Evolutionary conservation across 257 asterid species (phyloP).

Genomic region (Coffea eugenioides): DNA sequence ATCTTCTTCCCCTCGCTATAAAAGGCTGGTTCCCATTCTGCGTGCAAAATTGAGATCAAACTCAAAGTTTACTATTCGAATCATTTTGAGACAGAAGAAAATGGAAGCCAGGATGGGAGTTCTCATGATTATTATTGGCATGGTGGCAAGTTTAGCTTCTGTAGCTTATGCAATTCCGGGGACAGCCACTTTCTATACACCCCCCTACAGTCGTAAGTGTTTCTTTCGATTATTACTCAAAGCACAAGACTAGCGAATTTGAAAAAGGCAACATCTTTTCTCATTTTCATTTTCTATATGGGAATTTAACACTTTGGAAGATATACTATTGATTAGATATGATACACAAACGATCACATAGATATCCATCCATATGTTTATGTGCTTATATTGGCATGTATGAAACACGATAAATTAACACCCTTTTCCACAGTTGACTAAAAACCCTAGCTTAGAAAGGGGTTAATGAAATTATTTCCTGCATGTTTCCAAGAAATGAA

Average conservation of each 20-base stretch:
- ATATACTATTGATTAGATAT: too few relatives aligned
- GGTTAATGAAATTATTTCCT: too few relatives aligned
- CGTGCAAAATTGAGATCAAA: background rate
- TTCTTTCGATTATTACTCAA: background rate
- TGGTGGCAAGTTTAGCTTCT: slow-evolving; percentile 3
- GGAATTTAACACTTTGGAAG: too few relatives aligned
- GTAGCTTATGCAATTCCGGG: slow-evolving; percentile 29
- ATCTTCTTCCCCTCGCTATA: background rate
- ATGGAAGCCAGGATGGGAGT: background rate
- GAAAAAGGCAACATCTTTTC: too few relatives aligned
- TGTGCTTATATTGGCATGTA: too few relatives aligned
- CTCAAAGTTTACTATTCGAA: background rate
- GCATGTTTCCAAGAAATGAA: too few relatives aligned
- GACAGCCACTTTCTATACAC: slow-evolving; percentile 52
- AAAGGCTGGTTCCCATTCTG: background rate
- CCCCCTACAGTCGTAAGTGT: slow-evolving; percentile 58
- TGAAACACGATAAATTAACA: too few relatives aligned
- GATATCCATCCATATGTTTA: too few relatives aligned
- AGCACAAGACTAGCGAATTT: too few relatives aligned
- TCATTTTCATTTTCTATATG: too few relatives aligned
- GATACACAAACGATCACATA: too few relatives aligned
- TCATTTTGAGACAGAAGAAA: background rate
- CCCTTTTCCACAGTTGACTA: background rate
- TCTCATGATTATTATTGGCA: background rate
- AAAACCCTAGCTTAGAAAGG: background rate